These are phyloP conservation scores for Incumbomyces lentus DNA, from an alignment of 2,329 filamentous ascomycete genomes.

Conservation along the genomic window DNA sequence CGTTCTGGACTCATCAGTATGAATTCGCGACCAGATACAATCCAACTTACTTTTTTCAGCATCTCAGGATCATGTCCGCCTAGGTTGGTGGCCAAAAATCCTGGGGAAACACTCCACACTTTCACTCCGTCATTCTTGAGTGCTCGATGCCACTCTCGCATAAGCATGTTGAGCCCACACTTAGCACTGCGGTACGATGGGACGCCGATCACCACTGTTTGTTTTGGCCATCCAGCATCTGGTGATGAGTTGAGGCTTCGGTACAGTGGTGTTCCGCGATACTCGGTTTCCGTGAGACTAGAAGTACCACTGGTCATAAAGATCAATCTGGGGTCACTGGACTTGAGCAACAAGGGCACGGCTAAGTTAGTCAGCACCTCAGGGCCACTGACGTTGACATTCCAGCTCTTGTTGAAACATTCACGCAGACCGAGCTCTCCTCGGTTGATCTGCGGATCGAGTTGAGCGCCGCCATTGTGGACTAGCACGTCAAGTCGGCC, in stretches of 20 bases:
- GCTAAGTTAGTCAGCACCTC: conserved; percentile 39
- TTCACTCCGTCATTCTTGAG: conserved; percentile 42
- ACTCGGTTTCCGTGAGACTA: conserved; percentile 24
- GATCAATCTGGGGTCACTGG: conserved; percentile 36
- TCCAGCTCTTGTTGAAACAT: conserved; percentile 37
- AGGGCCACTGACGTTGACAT: conserved; percentile 42
- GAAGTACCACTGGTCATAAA: conserved; percentile 40
- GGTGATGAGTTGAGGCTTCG: conserved; percentile 7
- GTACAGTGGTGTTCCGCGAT: conserved; percentile 16
- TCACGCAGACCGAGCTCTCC: conserved; percentile 29
- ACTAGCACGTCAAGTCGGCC: conserved; percentile 14
- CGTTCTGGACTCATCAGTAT: conserved; percentile 20
- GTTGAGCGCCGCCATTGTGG: conserved; percentile 18
- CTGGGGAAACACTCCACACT: conserved; percentile 40
- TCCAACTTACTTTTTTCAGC: conserved; percentile 17
- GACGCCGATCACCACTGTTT: conserved; percentile 4
- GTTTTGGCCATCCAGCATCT: conserved; percentile 35
- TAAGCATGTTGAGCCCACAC: conserved; percentile 40
- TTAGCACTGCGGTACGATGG: conserved; percentile 33
- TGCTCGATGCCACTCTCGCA: conserved; percentile 35
- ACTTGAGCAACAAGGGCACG: conserved; percentile 42
- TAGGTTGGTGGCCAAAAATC: conserved; percentile 39
- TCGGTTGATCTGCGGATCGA: conserved; percentile 24
- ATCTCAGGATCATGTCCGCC: conserved; percentile 25
- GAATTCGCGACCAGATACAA: conserved; percentile 13